Evolutionary conservation across 2,329 filamentous ascomycete species (phyloP).

Genomic region (Colletotrichum scovillei): DNA sequence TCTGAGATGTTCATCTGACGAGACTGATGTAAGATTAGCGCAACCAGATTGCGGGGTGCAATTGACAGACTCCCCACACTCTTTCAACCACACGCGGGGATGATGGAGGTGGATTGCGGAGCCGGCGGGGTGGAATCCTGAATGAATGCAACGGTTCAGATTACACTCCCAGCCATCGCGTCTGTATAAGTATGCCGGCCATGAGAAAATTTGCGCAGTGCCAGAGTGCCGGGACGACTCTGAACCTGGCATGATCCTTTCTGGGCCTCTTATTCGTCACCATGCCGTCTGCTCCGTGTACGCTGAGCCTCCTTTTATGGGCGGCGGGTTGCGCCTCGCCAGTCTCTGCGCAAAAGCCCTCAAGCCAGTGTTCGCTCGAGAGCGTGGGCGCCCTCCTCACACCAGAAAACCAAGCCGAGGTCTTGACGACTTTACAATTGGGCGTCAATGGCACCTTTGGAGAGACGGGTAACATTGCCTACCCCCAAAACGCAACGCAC

Average conservation of each 20-base stretch:
- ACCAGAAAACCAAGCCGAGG: background rate
- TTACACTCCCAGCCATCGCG: background rate
- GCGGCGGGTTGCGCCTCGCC: background rate
- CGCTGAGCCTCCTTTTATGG: background rate
- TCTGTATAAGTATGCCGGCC: background rate
- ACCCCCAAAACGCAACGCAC: constrained; percentile 41
- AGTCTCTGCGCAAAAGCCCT: background rate
- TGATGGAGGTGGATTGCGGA: background rate
- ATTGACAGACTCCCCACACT: background rate
- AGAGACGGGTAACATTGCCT: constrained; percentile 40
- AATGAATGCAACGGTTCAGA: background rate
- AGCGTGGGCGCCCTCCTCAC: background rate
- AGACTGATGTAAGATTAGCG: constrained; percentile 9
- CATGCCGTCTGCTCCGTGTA: constrained; percentile 5
- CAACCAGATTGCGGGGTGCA: constrained; percentile 4
- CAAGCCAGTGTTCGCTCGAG: constrained; percentile 2
- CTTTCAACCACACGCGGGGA: background rate
- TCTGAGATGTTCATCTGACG: constrained; percentile 12
- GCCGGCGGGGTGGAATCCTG: background rate
- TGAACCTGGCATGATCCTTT: background rate
- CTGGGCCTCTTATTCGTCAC: background rate
- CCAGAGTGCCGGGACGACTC: background rate
- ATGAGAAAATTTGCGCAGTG: background rate
- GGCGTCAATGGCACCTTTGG: constrained; percentile 36
- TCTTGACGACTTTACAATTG: background rate